Conservation (phyloP, 1,284 basidiomycete genomes). For the Ustanciosporium gigantosporum region DNA sequence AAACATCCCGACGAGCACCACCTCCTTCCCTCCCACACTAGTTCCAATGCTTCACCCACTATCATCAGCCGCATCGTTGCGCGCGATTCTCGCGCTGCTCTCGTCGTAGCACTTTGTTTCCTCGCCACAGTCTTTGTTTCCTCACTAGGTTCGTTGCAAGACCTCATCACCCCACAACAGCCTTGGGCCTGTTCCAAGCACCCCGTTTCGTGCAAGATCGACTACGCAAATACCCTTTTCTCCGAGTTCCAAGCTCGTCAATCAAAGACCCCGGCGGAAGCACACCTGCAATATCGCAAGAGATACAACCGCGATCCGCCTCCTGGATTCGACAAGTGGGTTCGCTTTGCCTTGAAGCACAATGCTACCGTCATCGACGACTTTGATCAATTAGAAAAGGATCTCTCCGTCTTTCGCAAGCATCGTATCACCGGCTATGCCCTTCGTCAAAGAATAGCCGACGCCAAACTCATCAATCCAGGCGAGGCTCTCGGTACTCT, state of each 20-base stretch:
- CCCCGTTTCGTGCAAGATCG: conserved; percentile 18
- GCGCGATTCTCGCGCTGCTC: conserved; percentile 5
- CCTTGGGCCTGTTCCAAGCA: conserved; percentile 17
- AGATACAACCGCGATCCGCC: conserved; percentile 15
- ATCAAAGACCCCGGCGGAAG: conserved; percentile 8
- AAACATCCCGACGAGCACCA: too few species aligned
- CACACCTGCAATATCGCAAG: conserved; percentile 10
- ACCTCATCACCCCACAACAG: too few species aligned
- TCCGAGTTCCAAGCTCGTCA: conserved; percentile 5
- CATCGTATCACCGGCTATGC: conserved; percentile 6
- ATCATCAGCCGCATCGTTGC: background rate
- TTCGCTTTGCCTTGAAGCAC: conserved; percentile 11
- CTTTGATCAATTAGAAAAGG: conserved; percentile 23
- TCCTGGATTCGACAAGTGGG: conserved; percentile 14
- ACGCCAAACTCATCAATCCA: conserved; percentile 7
- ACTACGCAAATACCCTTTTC: conserved; percentile 3
- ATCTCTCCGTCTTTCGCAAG: conserved; percentile 11
- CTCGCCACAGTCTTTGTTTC: too few species aligned
- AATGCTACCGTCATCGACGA: conserved; percentile 23
- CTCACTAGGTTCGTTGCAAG: too few species aligned
- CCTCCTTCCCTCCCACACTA: too few species aligned
- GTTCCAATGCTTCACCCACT: background rate
- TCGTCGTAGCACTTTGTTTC: too few species aligned
- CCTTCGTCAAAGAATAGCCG: conserved; percentile 17
- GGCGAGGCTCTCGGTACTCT: conserved; percentile 7